phyloP scores from a whole-genome alignment of 495 filamentous ascomycete species.

The Podospora bellae-mahoneyi region DNA sequence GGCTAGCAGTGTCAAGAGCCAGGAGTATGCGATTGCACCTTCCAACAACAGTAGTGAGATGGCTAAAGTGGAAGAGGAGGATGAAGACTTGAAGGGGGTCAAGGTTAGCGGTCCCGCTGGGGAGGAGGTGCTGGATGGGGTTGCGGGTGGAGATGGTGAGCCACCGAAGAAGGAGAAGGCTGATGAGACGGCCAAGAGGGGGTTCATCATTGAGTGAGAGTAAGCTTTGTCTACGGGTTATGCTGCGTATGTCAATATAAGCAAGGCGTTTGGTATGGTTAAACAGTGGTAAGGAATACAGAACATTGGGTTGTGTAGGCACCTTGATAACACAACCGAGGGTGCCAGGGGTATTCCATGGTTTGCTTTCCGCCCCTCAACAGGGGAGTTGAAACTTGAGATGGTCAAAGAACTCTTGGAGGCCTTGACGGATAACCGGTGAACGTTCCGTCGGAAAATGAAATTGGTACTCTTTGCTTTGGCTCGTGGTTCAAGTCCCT shows the following conservation, averaged over 20 bases:
- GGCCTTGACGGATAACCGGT: background rate
- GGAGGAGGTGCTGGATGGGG: slow-evolving; percentile 29
- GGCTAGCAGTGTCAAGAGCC: slow-evolving; percentile 48
- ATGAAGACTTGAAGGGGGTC: slow-evolving; percentile 28
- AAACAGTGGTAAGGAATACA: background rate
- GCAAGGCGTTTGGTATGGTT: background rate
- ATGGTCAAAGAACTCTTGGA: background rate
- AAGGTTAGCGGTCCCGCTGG: slow-evolving; percentile 34
- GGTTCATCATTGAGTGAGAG: background rate
- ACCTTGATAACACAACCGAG: slow-evolving; percentile 2
- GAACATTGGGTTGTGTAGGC: background rate
- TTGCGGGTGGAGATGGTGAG: background rate
- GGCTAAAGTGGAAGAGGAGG: slow-evolving; percentile 17
- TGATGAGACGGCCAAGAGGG: slow-evolving; percentile 9
- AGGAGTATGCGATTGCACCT: slow-evolving; percentile 14
- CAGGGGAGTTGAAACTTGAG: background rate
- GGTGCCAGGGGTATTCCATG: slow-evolving; percentile 1
- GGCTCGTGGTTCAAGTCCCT: background rate
- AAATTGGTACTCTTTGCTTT: background rate
- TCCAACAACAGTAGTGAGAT: background rate
- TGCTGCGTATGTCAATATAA: background rate
- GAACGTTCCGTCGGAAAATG: background rate
- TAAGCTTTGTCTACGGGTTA: background rate
- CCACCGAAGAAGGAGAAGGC: background rate
- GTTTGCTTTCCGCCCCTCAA: background rate